Base-by-base conservation (phyloP, 176 grass and related monocot genomes). In the Juncus inflexus region DNA sequence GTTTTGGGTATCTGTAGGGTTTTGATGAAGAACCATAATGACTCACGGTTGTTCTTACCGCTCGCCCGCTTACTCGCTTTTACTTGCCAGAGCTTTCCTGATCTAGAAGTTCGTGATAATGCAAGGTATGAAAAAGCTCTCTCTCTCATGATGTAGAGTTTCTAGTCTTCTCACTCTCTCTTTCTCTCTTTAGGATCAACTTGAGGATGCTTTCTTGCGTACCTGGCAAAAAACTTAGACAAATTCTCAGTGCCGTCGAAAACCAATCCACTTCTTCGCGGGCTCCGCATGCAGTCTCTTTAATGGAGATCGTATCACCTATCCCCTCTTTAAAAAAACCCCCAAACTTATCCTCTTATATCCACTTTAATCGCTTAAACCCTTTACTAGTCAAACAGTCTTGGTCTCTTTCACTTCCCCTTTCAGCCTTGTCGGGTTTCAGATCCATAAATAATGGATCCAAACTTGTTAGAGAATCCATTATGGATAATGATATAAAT, bases 51-150 rank as follows among this genome's bases (percentile, higher is more conserved):
- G 35, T 97, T 91, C 61, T 56, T 82, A 58, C 82, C 92, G 53
- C 82, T 97, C 15, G 81, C 80, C 0, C 63, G 12, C 38, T 75
- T 97, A 51, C 87, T 97, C 40, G 71, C 76, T 39, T 67, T 83
- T 66, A 82, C 80, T 45, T 89, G 86, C 41, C 55, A 91, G 62
- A 86, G 68, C 61, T 97, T 89, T 49, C 92, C 92, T 58, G 87
- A 97, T 74, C 79, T 97, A 62, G 92, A 97, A 78, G 80, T 97
- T 63, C 72, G 92, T 55, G 92, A 97, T 71, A 90, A 83, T 86
- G 87, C 92, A 72, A 91, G 92, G 87, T 91, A 73, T 7, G 72
- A 62, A 63, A 54, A 47, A 50, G 11, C 9, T 9, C 64, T 50
- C 11, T 45, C 35, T 60, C 40, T 50, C 55, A 38, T 50, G 60